Conservation (phyloP, 805 yeast genomes). For the Kodamaea hsintzibuensis region DNA sequence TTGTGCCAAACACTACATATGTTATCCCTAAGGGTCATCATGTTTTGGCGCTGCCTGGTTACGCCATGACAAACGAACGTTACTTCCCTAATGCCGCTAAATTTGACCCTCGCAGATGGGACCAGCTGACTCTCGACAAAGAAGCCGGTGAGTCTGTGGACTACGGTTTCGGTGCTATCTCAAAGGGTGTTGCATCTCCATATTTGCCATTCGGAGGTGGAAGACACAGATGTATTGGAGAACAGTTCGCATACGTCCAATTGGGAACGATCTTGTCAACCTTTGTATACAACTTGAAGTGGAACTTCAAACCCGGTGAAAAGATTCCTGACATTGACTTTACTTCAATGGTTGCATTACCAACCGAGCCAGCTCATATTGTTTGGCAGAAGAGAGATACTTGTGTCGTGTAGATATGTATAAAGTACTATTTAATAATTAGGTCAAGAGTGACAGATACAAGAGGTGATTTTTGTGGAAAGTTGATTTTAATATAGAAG, state of each 20-base stretch:
- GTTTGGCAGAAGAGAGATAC: conserved; percentile 66
- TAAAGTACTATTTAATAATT: neutral
- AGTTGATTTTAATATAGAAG: too few relatives aligned
- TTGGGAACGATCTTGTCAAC: conserved; percentile 81
- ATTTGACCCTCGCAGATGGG: conserved; percentile 91
- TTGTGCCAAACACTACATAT: conserved; percentile 74
- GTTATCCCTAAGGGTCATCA: conserved; percentile 88
- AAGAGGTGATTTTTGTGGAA: too few relatives aligned
- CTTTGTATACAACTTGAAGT: conserved; percentile 71
- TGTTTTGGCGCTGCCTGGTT: conserved; percentile 93
- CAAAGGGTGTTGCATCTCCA: conserved; percentile 95
- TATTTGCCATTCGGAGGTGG: conserved; percentile 99
- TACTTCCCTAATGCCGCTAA: conserved; percentile 75
- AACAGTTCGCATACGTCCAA: conserved; percentile 95
- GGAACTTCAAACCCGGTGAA: conserved; percentile 53
- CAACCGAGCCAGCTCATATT: conserved; percentile 72
- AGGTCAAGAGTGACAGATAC: too few relatives aligned
- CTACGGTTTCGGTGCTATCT: conserved; percentile 95
- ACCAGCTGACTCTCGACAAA: conserved; percentile 14
- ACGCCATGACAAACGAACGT: conserved; percentile 70
- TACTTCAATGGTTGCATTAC: conserved; percentile 91
- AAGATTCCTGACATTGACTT: conserved; percentile 70
- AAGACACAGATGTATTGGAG: conserved; percentile 99
- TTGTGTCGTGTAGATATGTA: conserved; percentile 12
- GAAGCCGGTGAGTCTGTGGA: conserved; percentile 55